Percentiles rank a stretch among this genome's conserved stretches.
phyloP scores from a whole-genome alignment of 441 rosid genomes.

The Eutrema salsugineum region DNA sequence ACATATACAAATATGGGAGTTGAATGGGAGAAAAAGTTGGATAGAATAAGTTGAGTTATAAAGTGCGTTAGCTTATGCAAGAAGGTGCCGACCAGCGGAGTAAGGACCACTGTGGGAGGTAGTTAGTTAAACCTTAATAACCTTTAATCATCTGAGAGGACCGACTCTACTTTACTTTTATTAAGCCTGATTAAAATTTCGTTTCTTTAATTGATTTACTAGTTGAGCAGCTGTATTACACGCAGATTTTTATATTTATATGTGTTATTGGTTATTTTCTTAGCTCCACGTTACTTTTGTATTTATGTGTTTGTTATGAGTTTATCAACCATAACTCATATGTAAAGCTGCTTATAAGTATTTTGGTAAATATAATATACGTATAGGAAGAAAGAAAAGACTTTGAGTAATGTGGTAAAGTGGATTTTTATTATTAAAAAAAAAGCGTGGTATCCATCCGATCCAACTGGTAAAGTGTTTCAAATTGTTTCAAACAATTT shows the following conservation, averaged over 20 bases:
- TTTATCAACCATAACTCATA: not conserved
- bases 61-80: conserved; percentile 16
- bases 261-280: not conserved
- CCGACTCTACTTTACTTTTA: conserved; percentile 8
- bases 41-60: not conserved
- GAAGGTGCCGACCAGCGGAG: conserved; percentile 30
- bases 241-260: not conserved
- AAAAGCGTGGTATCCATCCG: not conserved
- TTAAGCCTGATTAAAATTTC: not conserved
- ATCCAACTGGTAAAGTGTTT: conserved; percentile 3
- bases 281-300: too few relatives aligned
- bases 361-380: not conserved
- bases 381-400: not conserved
- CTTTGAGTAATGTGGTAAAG: not conserved
- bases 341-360: not conserved
- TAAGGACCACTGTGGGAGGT: not conserved
- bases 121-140: not conserved
- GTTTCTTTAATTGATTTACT: not conserved
- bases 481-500: not conserved
- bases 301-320: not conserved
- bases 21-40: conserved; percentile 7
- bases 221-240: not conserved
- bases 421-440: too few relatives aligned
- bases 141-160: not conserved
- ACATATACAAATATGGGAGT: too few relatives aligned